These are phyloP conservation scores for Phytophthora multivora DNA, from an alignment of 352 stramenopile genomes.

Conservation along the genomic window DNA sequence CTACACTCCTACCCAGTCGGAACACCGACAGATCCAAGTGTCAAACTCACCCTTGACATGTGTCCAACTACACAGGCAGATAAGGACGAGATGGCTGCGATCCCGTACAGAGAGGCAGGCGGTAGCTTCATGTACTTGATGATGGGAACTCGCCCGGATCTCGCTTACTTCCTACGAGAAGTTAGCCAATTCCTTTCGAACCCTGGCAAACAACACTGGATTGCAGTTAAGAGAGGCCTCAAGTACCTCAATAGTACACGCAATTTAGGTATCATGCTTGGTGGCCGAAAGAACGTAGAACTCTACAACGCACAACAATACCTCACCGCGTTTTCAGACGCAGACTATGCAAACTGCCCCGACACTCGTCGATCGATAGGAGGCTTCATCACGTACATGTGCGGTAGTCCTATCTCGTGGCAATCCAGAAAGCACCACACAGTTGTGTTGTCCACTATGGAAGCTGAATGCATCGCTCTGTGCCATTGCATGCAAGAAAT, in stretches of 20 bases:
- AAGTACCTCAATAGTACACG: conserved; percentile 8
- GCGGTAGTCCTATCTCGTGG: too few relatives aligned
- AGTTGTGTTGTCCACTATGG: too few relatives aligned
- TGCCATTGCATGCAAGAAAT: too few relatives aligned
- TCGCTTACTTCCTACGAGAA: conserved; percentile 1
- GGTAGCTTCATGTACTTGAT: conserved; percentile 6
- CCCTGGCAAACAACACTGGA: background rate
- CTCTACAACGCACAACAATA: background rate
- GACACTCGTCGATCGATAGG: too few relatives aligned
- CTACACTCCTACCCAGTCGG: background rate
- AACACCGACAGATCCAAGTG: background rate
- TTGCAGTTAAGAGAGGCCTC: conserved; percentile 1
- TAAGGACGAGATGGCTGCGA: background rate
- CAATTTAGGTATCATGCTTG: conserved; percentile 6
- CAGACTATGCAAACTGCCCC: too few relatives aligned
- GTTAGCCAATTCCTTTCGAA: background rate
- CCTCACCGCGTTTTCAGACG: background rate
- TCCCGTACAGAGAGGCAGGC: too few relatives aligned
- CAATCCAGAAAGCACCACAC: too few relatives aligned
- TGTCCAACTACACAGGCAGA: background rate
- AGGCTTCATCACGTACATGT: too few relatives aligned
- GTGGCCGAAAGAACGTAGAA: background rate
- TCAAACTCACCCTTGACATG: background rate
- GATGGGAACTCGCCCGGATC: background rate
- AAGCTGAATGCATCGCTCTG: too few relatives aligned